These are phyloP conservation scores for Camellia japonica DNA, from an alignment of 148 eudicot species.

Conservation along the genomic window DNA sequence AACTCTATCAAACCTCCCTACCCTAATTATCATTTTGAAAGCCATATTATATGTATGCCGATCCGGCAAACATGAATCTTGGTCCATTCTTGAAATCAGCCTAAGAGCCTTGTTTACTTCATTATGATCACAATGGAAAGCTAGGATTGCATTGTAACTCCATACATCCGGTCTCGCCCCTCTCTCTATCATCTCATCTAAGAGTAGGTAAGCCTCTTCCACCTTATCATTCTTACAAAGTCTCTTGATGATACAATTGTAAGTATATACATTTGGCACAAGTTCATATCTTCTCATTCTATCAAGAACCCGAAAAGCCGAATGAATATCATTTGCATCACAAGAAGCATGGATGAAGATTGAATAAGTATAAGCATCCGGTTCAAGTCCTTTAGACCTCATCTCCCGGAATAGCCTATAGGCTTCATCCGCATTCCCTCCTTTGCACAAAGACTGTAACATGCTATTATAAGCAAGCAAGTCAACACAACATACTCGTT, in stretches of 20 bases:
- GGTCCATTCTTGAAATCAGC: slow-evolving; percentile 60
- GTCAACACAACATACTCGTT: slow-evolving; percentile 58
- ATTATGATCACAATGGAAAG: slow-evolving; percentile 56
- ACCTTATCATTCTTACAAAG: slow-evolving; percentile 52
- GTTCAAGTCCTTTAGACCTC: slow-evolving; percentile 50
- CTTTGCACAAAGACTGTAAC: slow-evolving; percentile 65
- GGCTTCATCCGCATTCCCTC: slow-evolving; percentile 60
- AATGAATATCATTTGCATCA: slow-evolving; percentile 52
- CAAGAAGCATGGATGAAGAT: slow-evolving; percentile 72
- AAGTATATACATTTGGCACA: slow-evolving; percentile 72
- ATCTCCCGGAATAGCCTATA: slow-evolving; percentile 52
- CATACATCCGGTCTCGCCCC: slow-evolving; percentile 58
- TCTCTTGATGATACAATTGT: slow-evolving; percentile 57
- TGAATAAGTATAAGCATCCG: slow-evolving; percentile 73
- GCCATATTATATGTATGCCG: slow-evolving; percentile 74
- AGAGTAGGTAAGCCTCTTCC: slow-evolving; percentile 62
- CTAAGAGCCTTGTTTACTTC: slow-evolving; percentile 66
- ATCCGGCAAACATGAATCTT: slow-evolving; percentile 50
- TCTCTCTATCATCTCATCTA: slow-evolving; percentile 61
- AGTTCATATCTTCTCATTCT: slow-evolving; percentile 67
- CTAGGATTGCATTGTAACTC: slow-evolving; percentile 71
- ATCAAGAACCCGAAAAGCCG: slow-evolving; percentile 64
- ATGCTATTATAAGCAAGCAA: slow-evolving; percentile 72
- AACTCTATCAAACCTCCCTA: slow-evolving; percentile 70
- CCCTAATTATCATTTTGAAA: slow-evolving; percentile 63